Base-by-base conservation (phyloP, 805 yeast genomes). In the Lachancea sp. region DNA sequence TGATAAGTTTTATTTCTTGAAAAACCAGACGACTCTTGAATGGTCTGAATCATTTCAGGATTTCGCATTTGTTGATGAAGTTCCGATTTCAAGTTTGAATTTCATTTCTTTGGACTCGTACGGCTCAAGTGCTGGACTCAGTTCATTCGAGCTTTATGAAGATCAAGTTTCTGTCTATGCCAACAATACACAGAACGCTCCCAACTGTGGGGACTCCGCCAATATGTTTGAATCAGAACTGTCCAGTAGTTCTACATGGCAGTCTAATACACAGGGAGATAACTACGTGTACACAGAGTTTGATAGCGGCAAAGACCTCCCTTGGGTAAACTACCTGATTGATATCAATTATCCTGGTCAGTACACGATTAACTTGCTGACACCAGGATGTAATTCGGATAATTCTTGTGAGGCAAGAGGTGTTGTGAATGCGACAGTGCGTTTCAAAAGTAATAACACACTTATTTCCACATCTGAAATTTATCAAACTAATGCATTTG, bases 351-450 rank as follows among this genome's bases (percentile, higher is more conserved):
- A 78, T 50, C 71, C 86, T 0, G 97, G 97, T 9, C 71, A 79
- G 48, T 93, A 88, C 62, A 70, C 86, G 0, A 71, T 93, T 19
- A 68, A 78, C 42, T 55, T 90, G 41, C 82, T 78, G 55, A 93
- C 99, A 0, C 96, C 96, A 0, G 98, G 98, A 0, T 93, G 99
- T 67, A 43, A 62, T 1, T 60, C 54, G 3, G 95, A 85, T 59
- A 64, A 68, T 41, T 74, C 93, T 0, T 93, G 99, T 65, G 53
- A 60, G 18, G 47, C 67, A 17, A 75, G 99, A 59, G 91, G 95
- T 10, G 74, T 78, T 20, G 91, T 86, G 3, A 86, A 86, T 54
- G 96, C 82, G 0, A 74, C 95, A 0, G 69, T 90, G 1, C 47
- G 55, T 50, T 77, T 74, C 18, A 55, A 60, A 0, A 53, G 58